A percentile compares a stretch with the other conserved stretches of the same genome.
Evolutionary conservation across 2,329 filamentous ascomycete genomes (phyloP).

Genomic region (Pyricularia pennisetigena): DNA sequence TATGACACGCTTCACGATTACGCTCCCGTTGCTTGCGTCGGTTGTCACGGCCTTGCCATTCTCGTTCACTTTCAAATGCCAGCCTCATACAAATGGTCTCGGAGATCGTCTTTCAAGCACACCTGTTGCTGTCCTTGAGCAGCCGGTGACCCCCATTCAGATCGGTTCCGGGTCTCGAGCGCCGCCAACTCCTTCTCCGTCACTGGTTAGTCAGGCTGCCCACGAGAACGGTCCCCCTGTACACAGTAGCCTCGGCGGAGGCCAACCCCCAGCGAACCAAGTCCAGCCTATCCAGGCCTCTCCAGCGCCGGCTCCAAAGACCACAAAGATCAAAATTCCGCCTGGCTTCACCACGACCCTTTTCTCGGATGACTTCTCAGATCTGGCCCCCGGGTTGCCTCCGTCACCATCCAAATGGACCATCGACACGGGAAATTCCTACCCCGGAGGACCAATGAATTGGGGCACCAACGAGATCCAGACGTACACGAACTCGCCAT

Average conservation of each 20-base stretch:
- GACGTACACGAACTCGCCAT: constrained; percentile 57
- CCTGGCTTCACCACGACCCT: constrained; percentile 9
- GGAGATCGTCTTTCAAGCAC: neutral
- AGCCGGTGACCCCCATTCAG: neutral
- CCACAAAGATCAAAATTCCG: constrained; percentile 6
- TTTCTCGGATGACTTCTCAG: constrained; percentile 17
- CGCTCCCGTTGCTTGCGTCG: too few relatives aligned
- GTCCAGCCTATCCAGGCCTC: neutral
- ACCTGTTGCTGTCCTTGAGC: neutral
- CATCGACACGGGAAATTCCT: constrained; percentile 30
- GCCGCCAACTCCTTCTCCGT: neutral
- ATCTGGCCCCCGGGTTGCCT: constrained; percentile 15
- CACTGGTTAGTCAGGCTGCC: neutral
- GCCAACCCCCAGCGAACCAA: neutral
- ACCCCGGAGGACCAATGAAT: constrained; percentile 38
- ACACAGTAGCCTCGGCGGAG: neutral
- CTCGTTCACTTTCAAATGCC: too few relatives aligned
- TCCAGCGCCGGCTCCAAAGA: neutral
- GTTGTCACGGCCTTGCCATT: too few relatives aligned
- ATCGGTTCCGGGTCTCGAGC: neutral
- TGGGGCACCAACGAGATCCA: constrained; percentile 60
- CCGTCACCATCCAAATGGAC: constrained; percentile 32
- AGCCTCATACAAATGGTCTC: neutral
- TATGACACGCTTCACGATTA: neutral
- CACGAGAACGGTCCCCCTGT: neutral